phyloP scores from a whole-genome alignment of 176 grass and related monocot genomes.

The Neostapfia colusana region DNA sequence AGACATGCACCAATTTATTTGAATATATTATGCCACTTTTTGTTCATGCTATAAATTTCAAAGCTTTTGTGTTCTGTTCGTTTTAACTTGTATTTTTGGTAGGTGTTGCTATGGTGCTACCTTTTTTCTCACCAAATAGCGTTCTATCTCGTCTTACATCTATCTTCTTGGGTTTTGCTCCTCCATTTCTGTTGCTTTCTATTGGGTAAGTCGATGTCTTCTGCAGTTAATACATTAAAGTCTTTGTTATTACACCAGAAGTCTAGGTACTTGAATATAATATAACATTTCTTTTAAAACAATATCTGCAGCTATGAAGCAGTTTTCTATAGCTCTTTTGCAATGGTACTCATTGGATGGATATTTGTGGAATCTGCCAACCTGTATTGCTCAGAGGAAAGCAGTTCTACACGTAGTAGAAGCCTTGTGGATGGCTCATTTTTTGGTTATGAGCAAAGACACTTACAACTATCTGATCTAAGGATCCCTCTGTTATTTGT shows the following conservation, averaged over 20 bases:
- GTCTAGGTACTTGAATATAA: constrained; percentile 11
- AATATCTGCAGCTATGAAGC: constrained; percentile 80
- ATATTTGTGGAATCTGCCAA: constrained; percentile 77
- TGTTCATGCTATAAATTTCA: constrained; percentile 30
- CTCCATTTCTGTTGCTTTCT: constrained; percentile 86
- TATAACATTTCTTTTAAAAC: constrained; percentile 8
- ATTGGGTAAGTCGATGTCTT: constrained; percentile 69
- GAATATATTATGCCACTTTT: constrained; percentile 6
- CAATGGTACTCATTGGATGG: constrained; percentile 86
- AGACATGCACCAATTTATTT: constrained; percentile 1
- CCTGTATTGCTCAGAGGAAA: constrained; percentile 61
- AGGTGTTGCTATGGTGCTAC: constrained; percentile 81
- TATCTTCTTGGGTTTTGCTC: constrained; percentile 96
- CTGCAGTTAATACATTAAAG: constrained; percentile 13
- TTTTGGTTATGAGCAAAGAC: constrained; percentile 66
- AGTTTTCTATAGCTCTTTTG: constrained; percentile 88
- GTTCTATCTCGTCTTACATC: constrained; percentile 93
- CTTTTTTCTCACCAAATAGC: constrained; percentile 72
- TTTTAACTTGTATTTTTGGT: constrained; percentile 41
- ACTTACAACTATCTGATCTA: constrained; percentile 73
- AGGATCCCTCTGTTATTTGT: constrained; percentile 92
- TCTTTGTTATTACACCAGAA: constrained; percentile 28
- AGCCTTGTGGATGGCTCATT: constrained; percentile 43
- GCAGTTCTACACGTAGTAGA: constrained; percentile 37
- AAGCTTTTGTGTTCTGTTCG: constrained; percentile 19